A percentile compares a stretch with the other conserved stretches of the same genome.
phyloP scores from a whole-genome alignment of 2,329 filamentous ascomycete species.

The Paraconiothyrium sp. region DNA sequence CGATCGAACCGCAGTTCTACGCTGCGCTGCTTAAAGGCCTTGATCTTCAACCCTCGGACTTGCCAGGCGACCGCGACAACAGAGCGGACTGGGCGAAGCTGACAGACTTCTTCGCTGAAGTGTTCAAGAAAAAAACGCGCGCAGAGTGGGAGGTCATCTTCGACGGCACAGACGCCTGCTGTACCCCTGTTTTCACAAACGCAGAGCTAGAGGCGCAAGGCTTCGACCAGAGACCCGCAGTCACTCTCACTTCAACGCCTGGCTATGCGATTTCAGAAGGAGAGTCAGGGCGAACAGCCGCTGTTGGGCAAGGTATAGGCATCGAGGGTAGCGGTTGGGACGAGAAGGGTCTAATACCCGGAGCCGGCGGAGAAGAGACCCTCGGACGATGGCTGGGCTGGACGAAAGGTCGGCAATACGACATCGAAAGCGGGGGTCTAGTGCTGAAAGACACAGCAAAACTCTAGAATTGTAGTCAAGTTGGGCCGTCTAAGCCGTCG shows the following conservation, averaged over 20 bases:
- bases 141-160: constrained; percentile 86
- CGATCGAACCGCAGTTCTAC: constrained; percentile 90
- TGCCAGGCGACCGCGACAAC: constrained; percentile 65
- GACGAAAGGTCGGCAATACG: constrained; percentile 75
- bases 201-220: constrained; percentile 71
- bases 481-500: constrained; percentile 7
- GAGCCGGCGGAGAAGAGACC: constrained; percentile 75
- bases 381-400: constrained; percentile 80
- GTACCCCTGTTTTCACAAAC: constrained; percentile 84
- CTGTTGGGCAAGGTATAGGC: constrained; percentile 70
- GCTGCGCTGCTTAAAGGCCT: constrained; percentile 72
- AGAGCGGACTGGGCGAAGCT: constrained; percentile 74
- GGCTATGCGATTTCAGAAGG: constrained; percentile 68
- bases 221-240: constrained; percentile 75
- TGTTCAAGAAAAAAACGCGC: constrained; percentile 76
- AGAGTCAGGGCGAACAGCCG: constrained; percentile 50
- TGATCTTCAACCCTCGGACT: constrained; percentile 60
- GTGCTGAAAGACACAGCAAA: constrained; percentile 57
- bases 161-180: constrained; percentile 91
- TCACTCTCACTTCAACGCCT: constrained; percentile 76
- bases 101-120: constrained; percentile 65
- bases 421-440: constrained; percentile 54
- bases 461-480: constrained; percentile 24
- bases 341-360: constrained; percentile 68
- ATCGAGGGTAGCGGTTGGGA: constrained; percentile 74